Evolutionary conservation across 2,329 filamentous ascomycete species (phyloP).

Genomic region (Xylariaceae sp.): DNA sequence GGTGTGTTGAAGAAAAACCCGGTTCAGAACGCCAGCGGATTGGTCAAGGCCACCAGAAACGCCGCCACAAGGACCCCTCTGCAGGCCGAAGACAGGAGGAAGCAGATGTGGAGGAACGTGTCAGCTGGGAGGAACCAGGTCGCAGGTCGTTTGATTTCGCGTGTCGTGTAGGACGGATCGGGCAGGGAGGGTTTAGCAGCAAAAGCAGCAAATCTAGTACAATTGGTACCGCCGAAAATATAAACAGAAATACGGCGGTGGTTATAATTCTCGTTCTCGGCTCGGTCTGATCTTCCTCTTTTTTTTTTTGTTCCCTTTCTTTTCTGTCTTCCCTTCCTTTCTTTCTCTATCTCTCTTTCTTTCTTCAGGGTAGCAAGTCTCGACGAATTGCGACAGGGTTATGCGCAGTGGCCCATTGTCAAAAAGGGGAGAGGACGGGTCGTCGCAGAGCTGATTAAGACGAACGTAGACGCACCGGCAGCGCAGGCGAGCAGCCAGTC

Average conservation of each 20-base stretch:
- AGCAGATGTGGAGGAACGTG: slow-evolving; percentile 23
- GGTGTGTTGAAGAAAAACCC: slow-evolving; percentile 32
- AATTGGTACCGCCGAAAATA: slow-evolving; percentile 20
- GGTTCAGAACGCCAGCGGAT: slow-evolving; percentile 27
- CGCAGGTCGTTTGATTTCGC: slow-evolving; percentile 26
- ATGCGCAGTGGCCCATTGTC: slow-evolving; percentile 41
- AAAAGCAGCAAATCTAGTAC: slow-evolving; percentile 26
- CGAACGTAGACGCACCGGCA: slow-evolving; percentile 18
- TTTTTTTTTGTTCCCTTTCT: slow-evolving; percentile 11
- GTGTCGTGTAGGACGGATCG: slow-evolving; percentile 22
- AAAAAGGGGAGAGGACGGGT: slow-evolving; percentile 25
- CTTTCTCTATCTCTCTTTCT: slow-evolving; percentile 19
- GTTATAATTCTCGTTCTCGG: slow-evolving; percentile 9
- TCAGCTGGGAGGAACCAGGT: slow-evolving; percentile 25
- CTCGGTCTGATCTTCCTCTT: slow-evolving; percentile 14
- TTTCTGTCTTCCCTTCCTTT: slow-evolving; percentile 5
- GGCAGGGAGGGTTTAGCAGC: slow-evolving; percentile 17
- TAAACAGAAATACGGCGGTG: slow-evolving; percentile 19
- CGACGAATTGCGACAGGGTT: slow-evolving; percentile 40
- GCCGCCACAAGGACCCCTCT: slow-evolving; percentile 28
- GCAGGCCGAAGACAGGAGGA: slow-evolving; percentile 22
- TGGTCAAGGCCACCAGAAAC: slow-evolving; percentile 32
- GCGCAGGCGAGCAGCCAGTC: slow-evolving; percentile 20
- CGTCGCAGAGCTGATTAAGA: slow-evolving; percentile 31
- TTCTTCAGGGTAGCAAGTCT: slow-evolving; percentile 27